Evolutionary conservation across 805 yeast species (phyloP).

Genomic region (Vanderwaltozyma verrucispora): DNA sequence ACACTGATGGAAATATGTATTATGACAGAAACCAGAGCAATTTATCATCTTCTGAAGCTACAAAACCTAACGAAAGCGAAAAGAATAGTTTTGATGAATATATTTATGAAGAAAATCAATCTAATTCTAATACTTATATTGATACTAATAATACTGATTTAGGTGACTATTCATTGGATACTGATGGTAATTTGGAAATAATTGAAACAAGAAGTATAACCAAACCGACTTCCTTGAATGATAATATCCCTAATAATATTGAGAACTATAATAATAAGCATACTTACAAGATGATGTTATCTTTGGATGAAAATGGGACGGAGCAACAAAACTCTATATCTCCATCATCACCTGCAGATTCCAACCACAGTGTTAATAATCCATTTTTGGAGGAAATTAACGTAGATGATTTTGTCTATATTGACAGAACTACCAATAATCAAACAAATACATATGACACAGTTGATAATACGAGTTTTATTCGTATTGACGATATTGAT

Average conservation of each 20-base stretch:
- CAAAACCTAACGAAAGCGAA: background rate
- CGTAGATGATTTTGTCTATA: background rate
- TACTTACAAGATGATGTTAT: slow-evolving; percentile 8
- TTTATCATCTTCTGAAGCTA: background rate
- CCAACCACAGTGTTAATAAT: background rate
- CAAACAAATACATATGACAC: background rate
- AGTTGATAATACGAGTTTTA: too few species aligned
- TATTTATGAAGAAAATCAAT: background rate
- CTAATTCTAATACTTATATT: background rate
- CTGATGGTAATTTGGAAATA: slow-evolving; percentile 12
- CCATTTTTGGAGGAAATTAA: background rate
- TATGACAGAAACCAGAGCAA: slow-evolving; percentile 9
- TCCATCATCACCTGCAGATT: too few species aligned
- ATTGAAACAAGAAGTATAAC: background rate
- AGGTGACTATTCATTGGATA: slow-evolving; percentile 13
- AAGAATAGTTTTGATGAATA: background rate
- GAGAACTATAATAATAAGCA: slow-evolving; percentile 15
- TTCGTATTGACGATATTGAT: too few species aligned
- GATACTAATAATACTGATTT: background rate
- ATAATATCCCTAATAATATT: slow-evolving; percentile 5
- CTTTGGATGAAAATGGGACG: background rate
- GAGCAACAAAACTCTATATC: too few species aligned
- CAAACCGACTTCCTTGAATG: slow-evolving; percentile 1
- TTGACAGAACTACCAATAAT: background rate
- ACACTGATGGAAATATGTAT: slow-evolving; percentile 17